Evolutionary conservation across 192 early-diverging fungal genomes (phyloP), one percentile per base, ranked within the genome.

Genomic region (Coemansia nantahalensis): DNA sequence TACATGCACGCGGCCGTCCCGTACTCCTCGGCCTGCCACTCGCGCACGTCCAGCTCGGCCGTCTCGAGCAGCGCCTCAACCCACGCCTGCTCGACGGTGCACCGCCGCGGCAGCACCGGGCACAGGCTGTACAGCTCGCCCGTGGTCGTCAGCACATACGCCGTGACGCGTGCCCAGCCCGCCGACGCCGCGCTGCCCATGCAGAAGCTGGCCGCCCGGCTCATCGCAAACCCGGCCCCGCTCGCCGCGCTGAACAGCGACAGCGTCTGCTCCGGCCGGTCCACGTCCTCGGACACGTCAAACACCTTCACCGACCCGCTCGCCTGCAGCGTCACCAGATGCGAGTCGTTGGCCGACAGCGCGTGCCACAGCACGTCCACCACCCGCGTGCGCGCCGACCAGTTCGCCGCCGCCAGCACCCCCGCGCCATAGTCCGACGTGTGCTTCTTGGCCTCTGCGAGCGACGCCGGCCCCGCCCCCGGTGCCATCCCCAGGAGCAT

Each of bases 301-400:
- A 82, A 91, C 80, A 94, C 78, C 77, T 81, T 68, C 31, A 94
- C 50, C 1, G 60, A 51, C 39, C 82, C 85, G 48, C 85, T 88
- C 23, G 75, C 67, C 14, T 82, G 76, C 32, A 94, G 67, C 5
- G 91, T 83, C 13, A 86, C 48, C 39, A 94, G 51, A 49, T 94
- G 89, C 6, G 79, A 68, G 39, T 78, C 73, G n/a, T 47, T 72
- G 24, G 84, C 77, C 42, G 86, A 88, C 51, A 92, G 64, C 18
- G 88, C 84, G 41, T 92, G 92, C 92, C 92, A 94, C 23, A 77
- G 75, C 10, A 84, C 82, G 49, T 92, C 87, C 7, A 79, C 68
- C 5, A 87, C 71, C 5, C 78, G 77, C 36, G 71, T 70, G 16
- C 70, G 50, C 39, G 48, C 53, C 18, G 58, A 68, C 53, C 65